Evolutionary conservation across 1,284 basidiomycete species (phyloP).

Genomic region (Ceratobasidium papillatum): DNA sequence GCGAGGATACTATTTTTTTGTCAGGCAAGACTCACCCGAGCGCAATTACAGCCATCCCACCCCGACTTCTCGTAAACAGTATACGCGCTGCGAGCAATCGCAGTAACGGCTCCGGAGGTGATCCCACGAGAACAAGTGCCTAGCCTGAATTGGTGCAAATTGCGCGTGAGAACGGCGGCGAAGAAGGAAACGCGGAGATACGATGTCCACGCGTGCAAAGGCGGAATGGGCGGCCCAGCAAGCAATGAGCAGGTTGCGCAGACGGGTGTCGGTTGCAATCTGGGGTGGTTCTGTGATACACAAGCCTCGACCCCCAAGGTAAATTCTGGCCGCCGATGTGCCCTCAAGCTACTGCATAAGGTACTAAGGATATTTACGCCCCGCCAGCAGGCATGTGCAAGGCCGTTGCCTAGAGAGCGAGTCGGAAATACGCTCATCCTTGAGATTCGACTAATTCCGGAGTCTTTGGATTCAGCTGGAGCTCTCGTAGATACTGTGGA

Average conservation of each 20-base stretch:
- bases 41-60: not conserved
- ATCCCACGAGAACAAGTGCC: slow-evolving; percentile 2
- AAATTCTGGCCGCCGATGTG: slow-evolving; percentile 37
- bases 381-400: slow-evolving; percentile 15
- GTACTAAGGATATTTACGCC: not conserved
- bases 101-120: not conserved
- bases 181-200: slow-evolving; percentile 21
- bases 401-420: slow-evolving; percentile 6
- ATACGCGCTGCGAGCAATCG: not conserved
- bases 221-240: slow-evolving; percentile 33
- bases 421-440: slow-evolving; percentile 40
- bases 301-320: slow-evolving; percentile 33
- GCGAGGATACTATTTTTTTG: not conserved
- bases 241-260: slow-evolving; percentile 5
- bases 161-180: slow-evolving; percentile 36
- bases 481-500: slow-evolving; percentile 36
- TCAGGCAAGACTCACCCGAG: slow-evolving; percentile 13
- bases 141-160: slow-evolving; percentile 17
- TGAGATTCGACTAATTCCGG: slow-evolving; percentile 34
- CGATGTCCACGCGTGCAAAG: slow-evolving; percentile 25
- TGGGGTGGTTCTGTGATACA: slow-evolving; percentile 36
- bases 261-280: slow-evolving; percentile 13
- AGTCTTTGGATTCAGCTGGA: slow-evolving; percentile 38
- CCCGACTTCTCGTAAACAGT: not conserved
- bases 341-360: slow-evolving; percentile 36